Evolutionary conservation across 306 rosid genomes (phyloP).

Genomic region (Cicer judaicum): DNA sequence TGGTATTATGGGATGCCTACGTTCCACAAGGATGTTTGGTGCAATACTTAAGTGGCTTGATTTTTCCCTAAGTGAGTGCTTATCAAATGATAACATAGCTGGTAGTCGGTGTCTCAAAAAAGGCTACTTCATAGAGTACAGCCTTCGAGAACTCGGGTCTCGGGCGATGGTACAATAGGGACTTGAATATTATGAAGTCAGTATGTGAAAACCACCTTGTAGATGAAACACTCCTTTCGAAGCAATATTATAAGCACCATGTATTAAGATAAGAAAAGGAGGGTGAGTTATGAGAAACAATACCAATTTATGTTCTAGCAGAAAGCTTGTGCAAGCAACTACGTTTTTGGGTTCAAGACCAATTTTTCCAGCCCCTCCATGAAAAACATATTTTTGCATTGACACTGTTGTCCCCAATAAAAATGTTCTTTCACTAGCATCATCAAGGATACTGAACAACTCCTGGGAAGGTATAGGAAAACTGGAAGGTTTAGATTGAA

Average conservation of each 20-base stretch:
- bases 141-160: not conserved
- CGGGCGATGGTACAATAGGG: not conserved
- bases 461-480: constrained; percentile 72
- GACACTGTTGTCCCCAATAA: constrained; percentile 70
- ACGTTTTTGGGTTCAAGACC: constrained; percentile 79
- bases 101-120: not conserved
- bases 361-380: constrained; percentile 76
- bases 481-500: constrained; percentile 64
- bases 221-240: constrained; percentile 14
- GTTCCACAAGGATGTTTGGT: not conserved
- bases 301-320: constrained; percentile 87
- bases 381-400: constrained; percentile 73
- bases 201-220: constrained; percentile 3
- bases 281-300: not conserved
- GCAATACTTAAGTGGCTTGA: not conserved
- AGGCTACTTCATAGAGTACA: not conserved
- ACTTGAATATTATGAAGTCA: not conserved
- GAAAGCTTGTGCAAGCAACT: constrained; percentile 81
- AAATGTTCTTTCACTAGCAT: constrained; percentile 85
- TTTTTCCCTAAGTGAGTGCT: not conserved
- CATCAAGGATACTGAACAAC: constrained; percentile 72
- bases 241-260: not conserved
- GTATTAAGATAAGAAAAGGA: not conserved
- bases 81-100: not conserved
- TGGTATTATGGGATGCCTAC: not conserved